Conservation (phyloP, 495 filamentous ascomycete genomes). For the Margaritispora aquatica region DNA sequence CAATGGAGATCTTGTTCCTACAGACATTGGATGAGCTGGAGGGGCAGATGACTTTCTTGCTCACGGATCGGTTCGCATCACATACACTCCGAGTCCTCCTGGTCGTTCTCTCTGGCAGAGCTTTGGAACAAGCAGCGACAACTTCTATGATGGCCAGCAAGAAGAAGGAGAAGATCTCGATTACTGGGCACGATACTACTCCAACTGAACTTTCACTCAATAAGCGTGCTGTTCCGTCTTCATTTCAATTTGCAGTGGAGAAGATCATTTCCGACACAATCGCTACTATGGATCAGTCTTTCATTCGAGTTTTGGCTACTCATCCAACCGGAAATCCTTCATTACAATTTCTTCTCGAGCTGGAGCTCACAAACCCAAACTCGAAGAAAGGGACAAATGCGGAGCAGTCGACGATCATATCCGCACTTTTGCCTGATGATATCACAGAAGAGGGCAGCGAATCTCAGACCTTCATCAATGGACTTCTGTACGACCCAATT, state of each 20-base stretch:
- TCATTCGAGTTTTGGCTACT: conserved; percentile 71
- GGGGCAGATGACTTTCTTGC: conserved; percentile 71
- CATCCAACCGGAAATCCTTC: conserved; percentile 88
- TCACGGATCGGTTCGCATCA: conserved; percentile 86
- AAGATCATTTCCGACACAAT: conserved; percentile 73
- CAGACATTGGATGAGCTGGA: conserved; percentile 76
- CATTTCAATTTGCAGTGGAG: conserved; percentile 66
- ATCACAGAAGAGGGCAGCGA: conserved; percentile 50
- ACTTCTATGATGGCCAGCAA: conserved; percentile 74
- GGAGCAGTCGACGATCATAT: conserved; percentile 43
- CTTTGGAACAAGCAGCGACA: conserved; percentile 56
- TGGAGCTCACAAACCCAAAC: conserved; percentile 68
- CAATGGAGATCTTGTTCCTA: conserved; percentile 83
- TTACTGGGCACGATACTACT: conserved; percentile 33
- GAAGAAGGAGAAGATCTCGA: conserved; percentile 75
- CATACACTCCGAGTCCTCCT: conserved; percentile 83
- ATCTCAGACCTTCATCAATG: conserved; percentile 67
- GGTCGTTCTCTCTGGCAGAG: conserved; percentile 75
- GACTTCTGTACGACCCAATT: conserved; percentile 79
- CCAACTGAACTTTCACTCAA: conserved; percentile 29
- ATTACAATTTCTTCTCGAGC: conserved; percentile 75
- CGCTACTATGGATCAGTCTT: conserved; percentile 60
- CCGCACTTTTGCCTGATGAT: conserved; percentile 58
- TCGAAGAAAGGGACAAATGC: conserved; percentile 42
- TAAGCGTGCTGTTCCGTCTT: conserved; percentile 62